A percentile compares a stretch with the other conserved stretches of the same genome.
Evolutionary conservation across 495 filamentous ascomycete species (phyloP).

Genomic region (Aspergillus conjunctus): DNA sequence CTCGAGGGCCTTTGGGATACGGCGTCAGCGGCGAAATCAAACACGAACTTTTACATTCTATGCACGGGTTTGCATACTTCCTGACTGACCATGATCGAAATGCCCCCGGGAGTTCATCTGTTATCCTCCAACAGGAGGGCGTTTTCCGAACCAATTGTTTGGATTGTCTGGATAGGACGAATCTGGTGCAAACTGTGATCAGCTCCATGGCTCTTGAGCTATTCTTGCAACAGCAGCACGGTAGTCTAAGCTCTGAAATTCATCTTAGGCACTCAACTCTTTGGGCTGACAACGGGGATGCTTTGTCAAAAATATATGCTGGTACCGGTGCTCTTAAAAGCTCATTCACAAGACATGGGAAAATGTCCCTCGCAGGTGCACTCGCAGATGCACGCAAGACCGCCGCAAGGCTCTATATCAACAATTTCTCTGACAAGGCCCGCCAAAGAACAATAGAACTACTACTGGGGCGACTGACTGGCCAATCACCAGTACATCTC

Average conservation of each 20-base stretch:
- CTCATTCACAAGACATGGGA: conserved; percentile 93
- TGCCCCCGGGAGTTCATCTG: conserved; percentile 54
- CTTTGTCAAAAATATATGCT: conserved; percentile 92
- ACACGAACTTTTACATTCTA: conserved; percentile 69
- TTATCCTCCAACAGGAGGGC: conserved; percentile 87
- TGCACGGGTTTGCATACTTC: conserved; percentile 88
- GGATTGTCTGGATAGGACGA: conserved; percentile 94
- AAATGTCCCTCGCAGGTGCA: conserved; percentile 94
- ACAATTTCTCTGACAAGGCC: conserved; percentile 93
- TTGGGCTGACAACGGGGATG: conserved; percentile 99
- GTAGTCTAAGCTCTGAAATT: conserved; percentile 71
- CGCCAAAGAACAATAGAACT: conserved; percentile 94
- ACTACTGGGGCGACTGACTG: conserved; percentile 79
- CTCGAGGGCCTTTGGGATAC: conserved; percentile 82
- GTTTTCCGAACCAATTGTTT: conserved; percentile 95
- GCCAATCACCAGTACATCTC: conserved; percentile 79
- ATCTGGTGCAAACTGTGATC: conserved; percentile 93
- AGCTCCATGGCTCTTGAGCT: conserved; percentile 86
- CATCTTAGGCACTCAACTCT: conserved; percentile 87
- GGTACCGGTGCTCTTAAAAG: conserved; percentile 94
- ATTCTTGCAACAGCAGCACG: conserved; percentile 70
- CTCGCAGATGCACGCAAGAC: conserved; percentile 94
- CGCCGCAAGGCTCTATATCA: conserved; percentile 90
- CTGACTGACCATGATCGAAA: conserved; percentile 65
- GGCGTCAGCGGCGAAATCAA: conserved; percentile 81